Percentiles rank a stretch among this genome's conserved stretches.
These are phyloP conservation scores for Fusarium sp. DNA, from an alignment of 2,329 filamentous ascomycete species.

Conservation along the genomic window DNA sequence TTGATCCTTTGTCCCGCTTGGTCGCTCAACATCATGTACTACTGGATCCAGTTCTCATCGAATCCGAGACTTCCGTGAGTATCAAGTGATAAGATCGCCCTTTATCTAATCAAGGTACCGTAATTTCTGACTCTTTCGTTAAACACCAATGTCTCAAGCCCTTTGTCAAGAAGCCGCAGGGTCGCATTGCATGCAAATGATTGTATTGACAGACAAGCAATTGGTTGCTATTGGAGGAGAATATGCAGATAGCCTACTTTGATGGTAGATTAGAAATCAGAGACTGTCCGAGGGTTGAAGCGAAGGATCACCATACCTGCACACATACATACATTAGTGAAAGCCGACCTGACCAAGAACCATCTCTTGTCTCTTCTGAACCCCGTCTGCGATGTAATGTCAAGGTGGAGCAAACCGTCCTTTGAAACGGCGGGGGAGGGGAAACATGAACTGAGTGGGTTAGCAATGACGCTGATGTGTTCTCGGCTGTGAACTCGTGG, in stretches of 20 bases:
- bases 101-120: not conserved
- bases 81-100: not conserved
- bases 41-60: not conserved
- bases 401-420: constrained; percentile 22
- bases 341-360: constrained; percentile 16
- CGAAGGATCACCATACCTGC: constrained; percentile 24
- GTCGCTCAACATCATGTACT: not conserved
- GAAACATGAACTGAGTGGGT: constrained; percentile 9
- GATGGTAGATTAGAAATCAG: constrained; percentile 11
- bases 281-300: constrained; percentile 6
- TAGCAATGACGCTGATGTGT: constrained; percentile 18
- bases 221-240: constrained; percentile 1
- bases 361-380: constrained; percentile 8
- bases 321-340: constrained; percentile 20
- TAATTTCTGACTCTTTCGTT: not conserved
- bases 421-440: constrained; percentile 41
- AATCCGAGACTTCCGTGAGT: not conserved
- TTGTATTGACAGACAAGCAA: not conserved
- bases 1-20: not conserved
- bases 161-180: constrained; percentile 6
- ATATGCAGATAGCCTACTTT: not conserved
- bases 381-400: constrained; percentile 23
- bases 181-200: constrained; percentile 18
- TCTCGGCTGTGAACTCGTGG: constrained; percentile 14
- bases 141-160: not conserved